Percentiles rank a stretch among this genome's conserved stretches.
phyloP scores from a whole-genome alignment of 768 basidiomycete species.

The Boletus vinaceobasis region DNA sequence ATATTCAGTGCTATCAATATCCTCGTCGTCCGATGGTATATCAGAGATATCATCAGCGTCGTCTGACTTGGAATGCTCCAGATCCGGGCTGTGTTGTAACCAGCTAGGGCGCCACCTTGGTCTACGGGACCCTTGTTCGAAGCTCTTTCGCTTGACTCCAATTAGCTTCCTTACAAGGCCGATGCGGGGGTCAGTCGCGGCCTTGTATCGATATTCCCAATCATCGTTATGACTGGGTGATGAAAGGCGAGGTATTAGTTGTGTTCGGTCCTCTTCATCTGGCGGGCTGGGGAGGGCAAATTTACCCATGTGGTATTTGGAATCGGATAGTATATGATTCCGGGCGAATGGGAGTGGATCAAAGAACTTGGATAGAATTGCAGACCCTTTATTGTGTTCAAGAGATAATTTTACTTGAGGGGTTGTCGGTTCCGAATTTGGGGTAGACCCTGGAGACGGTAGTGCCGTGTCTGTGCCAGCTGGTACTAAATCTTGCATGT shows the following conservation, averaged over 20 bases:
- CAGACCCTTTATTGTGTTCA: constrained; percentile 15
- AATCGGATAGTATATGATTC: constrained; percentile 60
- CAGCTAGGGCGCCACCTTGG: constrained; percentile 40
- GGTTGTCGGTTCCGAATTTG: constrained; percentile 49
- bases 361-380: constrained; percentile 39
- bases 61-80: constrained; percentile 29
- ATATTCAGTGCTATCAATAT: constrained; percentile 30
- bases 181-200: constrained; percentile 68
- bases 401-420: constrained; percentile 50
- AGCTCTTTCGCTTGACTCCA: constrained; percentile 64
- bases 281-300: constrained; percentile 67
- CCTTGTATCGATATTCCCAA: constrained; percentile 56
- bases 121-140: constrained; percentile 36
- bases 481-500: constrained; percentile 26
- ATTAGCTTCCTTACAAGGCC: constrained; percentile 65
- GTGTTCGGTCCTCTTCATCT: constrained; percentile 43
- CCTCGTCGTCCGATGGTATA: constrained; percentile 39
- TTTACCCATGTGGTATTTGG: constrained; percentile 73
- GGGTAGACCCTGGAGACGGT: constrained; percentile 51
- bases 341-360: constrained; percentile 74
- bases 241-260: constrained; percentile 20
- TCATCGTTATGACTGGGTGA: constrained; percentile 23
- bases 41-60: constrained; percentile 40
- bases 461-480: constrained; percentile 42
- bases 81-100: constrained; percentile 50